Evolutionary conservation across 2,329 filamentous ascomycete species (phyloP), one percentile per base, ranked within the genome.

Genomic region (Dothistroma pini): DNA sequence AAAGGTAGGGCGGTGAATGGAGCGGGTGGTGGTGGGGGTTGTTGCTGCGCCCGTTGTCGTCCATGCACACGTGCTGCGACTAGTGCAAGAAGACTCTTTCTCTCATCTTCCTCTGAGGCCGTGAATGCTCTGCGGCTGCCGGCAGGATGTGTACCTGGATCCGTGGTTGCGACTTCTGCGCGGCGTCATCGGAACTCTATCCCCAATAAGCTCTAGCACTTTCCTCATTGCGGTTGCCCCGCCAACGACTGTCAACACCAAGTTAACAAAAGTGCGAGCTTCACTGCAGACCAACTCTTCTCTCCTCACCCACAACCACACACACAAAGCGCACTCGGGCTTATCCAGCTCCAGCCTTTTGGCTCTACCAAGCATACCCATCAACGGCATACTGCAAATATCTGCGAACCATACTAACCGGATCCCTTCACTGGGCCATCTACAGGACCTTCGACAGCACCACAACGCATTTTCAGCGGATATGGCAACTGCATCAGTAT

Each of bases 401-500:
- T 72, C 66, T 71, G 69, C 70, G 63, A 71, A 62, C 64, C 61
- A 68, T 71, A 74, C 72, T 74, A 74, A 75, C 69, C 62, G 67
- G 72, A 74, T 69, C 71, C 70, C 71, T 75, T 74, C 54, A 74
- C 66, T 73, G 72, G 70, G 68, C 64, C 71, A 71, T 73, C 70
- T 72, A 70, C 66, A 70, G 64, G 59, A 66, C 62, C 60, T 64
- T 66, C 66, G 57, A 66, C 65, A 65, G 65, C 61, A 58, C 58
- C 68, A 65, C 63, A 65, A 65, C 66, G 56, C 32, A 59, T 56
- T 58, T 59, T 58, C 60, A 69, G 71, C 73, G 75, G 76, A 73
- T 74, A 97, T 97, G 93, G 91, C 93, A 76, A 89, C 88, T 77
- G 80, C 85, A 76, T 81, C 86, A 75, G 86, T 97, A 78, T 90